phyloP scores from a whole-genome alignment of 306 rosid genomes.

The Castanea mollissima region DNA sequence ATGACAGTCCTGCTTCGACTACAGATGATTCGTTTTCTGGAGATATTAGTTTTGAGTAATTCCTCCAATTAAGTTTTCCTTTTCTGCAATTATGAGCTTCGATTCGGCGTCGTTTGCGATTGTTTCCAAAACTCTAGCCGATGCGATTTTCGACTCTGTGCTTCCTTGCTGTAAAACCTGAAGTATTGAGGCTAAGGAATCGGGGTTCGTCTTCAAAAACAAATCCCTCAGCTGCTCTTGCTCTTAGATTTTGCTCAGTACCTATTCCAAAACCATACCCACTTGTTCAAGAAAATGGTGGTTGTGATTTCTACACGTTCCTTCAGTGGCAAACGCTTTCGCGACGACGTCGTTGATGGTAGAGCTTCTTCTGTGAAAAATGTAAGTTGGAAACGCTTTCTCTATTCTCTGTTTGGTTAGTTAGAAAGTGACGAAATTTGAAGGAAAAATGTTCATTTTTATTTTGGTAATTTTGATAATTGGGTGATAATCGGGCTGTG shows the following conservation, averaged over 20 bases:
- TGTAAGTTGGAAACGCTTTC: slow-evolving; percentile 38
- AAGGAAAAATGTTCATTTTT: not conserved
- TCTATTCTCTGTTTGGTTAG: not conserved
- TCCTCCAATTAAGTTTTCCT: slow-evolving; percentile 48
- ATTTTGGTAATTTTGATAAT: too few species aligned
- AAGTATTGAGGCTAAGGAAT: slow-evolving; percentile 54
- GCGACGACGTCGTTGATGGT: slow-evolving; percentile 58
- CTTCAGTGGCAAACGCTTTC: slow-evolving; percentile 77
- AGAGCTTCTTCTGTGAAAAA: slow-evolving; percentile 63
- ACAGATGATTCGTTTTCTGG: slow-evolving; percentile 45
- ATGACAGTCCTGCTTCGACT: slow-evolving; percentile 52
- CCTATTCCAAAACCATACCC: slow-evolving; percentile 43
- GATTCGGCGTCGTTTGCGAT: slow-evolving; percentile 55
- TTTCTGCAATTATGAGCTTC: slow-evolving; percentile 58
- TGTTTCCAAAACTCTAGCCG: slow-evolving; percentile 49
- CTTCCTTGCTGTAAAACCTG: slow-evolving; percentile 50
- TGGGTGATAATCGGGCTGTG: too few species aligned
- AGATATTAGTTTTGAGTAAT: slow-evolving; percentile 43
- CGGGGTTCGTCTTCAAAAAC: slow-evolving; percentile 36
- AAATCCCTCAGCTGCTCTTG: slow-evolving; percentile 29
- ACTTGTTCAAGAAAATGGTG: slow-evolving; percentile 42
- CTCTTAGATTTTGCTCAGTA: slow-evolving; percentile 36
- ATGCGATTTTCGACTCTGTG: slow-evolving; percentile 40
- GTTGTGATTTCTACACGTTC: slow-evolving; percentile 25
- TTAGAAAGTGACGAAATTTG: not conserved